Evolutionary conservation across 106 monocot species (phyloP).

Genomic region (Narthecium ossifragum): DNA sequence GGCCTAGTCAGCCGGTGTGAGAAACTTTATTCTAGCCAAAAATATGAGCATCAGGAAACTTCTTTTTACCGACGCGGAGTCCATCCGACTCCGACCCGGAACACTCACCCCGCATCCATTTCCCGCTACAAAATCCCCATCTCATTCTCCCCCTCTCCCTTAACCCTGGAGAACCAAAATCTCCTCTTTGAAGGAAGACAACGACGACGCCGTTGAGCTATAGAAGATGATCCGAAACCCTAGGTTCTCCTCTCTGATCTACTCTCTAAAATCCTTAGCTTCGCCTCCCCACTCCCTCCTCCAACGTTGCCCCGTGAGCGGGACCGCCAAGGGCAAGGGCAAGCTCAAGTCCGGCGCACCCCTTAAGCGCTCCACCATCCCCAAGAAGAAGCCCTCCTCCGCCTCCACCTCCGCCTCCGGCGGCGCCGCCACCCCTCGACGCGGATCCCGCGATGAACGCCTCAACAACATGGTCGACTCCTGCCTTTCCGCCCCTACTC

Average conservation of each 20-base stretch:
- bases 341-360: slow-evolving; percentile 61
- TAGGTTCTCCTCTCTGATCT: slow-evolving; percentile 7
- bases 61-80: too few relatives aligned
- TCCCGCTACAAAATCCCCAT: too few relatives aligned
- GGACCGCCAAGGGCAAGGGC: slow-evolving; percentile 97
- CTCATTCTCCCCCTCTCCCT: too few relatives aligned
- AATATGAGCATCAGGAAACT: too few relatives aligned
- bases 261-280: background rate
- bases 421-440: slow-evolving; percentile 6
- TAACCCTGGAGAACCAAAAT: too few relatives aligned
- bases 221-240: slow-evolving; percentile 6
- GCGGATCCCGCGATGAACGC: slow-evolving; percentile 21
- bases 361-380: slow-evolving; percentile 58
- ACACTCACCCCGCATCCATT: too few relatives aligned
- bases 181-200: too few relatives aligned
- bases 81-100: too few relatives aligned
- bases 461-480: slow-evolving; percentile 41
- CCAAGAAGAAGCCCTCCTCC: slow-evolving; percentile 43
- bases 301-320: slow-evolving; percentile 50
- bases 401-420: background rate
- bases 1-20: too few relatives aligned
- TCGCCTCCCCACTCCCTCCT: slow-evolving; percentile 16
- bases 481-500: slow-evolving; percentile 66
- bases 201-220: background rate
- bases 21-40: too few relatives aligned